Conservation (phyloP, 306 rosid species). For the Cyclanthera cordifolia region DNA sequence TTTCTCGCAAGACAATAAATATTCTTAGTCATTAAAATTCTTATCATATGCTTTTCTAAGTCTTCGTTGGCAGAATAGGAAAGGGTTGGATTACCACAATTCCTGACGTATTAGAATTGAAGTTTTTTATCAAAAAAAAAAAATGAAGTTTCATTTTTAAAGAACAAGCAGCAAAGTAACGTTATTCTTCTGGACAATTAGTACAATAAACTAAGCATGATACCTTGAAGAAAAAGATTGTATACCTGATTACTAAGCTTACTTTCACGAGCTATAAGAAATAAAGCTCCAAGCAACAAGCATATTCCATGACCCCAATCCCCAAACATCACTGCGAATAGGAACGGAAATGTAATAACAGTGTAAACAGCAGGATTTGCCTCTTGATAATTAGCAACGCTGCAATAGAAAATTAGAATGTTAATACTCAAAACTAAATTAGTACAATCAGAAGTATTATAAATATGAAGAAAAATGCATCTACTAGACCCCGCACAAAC, state of each 20-base stretch:
- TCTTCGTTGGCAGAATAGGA: too few relatives aligned
- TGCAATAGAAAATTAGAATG: constrained; percentile 31
- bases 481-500: neutral
- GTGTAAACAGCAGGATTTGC: constrained; percentile 98
- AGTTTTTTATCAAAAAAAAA: too few relatives aligned
- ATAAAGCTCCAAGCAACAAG: constrained; percentile 78
- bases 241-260: constrained; percentile 68
- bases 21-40: too few relatives aligned
- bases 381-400: constrained; percentile 93
- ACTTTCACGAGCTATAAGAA: constrained; percentile 92
- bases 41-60: too few relatives aligned
- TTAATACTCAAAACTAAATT: constrained; percentile 1
- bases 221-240: neutral
- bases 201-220: too few relatives aligned
- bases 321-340: constrained; percentile 97
- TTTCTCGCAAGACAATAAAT: too few relatives aligned
- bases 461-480: neutral
- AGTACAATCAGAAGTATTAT: neutral
- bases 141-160: too few relatives aligned
- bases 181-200: too few relatives aligned
- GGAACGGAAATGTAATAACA: constrained; percentile 78
- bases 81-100: too few relatives aligned
- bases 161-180: too few relatives aligned
- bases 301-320: constrained; percentile 99
- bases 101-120: too few relatives aligned